Conservation (phyloP, 306 rosid genomes). For the Quercus ilex region DNA sequence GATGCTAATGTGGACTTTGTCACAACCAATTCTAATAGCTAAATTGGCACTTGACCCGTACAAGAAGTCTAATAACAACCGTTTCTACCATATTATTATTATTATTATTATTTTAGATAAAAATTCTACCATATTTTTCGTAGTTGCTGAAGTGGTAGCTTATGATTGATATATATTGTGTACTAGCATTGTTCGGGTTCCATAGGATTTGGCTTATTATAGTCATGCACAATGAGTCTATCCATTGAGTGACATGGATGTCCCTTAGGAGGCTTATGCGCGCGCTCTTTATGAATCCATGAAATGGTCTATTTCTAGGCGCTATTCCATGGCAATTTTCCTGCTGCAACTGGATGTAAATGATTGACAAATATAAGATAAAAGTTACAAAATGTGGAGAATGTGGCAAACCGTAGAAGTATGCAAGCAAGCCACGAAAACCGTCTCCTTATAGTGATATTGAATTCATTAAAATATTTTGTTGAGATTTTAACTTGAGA, state of each 20-base stretch:
- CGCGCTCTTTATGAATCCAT: not conserved
- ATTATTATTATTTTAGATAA: too few species aligned
- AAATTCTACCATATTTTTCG: too few species aligned
- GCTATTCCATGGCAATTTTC: not conserved
- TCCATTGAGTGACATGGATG: not conserved
- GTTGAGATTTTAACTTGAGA: not conserved
- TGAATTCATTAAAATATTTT: not conserved
- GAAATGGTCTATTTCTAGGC: not conserved
- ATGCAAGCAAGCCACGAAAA: not conserved
- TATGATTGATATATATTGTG: too few species aligned
- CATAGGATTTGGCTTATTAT: not conserved
- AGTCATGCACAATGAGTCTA: not conserved
- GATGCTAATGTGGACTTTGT: not conserved
- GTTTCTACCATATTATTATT: too few species aligned
- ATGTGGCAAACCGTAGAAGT: not conserved
- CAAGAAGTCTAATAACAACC: too few species aligned
- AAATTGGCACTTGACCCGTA: not conserved
- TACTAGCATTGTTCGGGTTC: too few species aligned
- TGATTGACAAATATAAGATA: not conserved
- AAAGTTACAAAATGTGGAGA: not conserved
- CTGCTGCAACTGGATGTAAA: not conserved
- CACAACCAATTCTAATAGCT: not conserved
- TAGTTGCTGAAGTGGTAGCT: too few species aligned
- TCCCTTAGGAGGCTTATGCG: not conserved
- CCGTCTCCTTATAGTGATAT: not conserved